Percentiles rank a stretch among this genome's conserved stretches.
Conservation (phyloP, 192 early-diverging fungal species). For the Mortierella hygrophila region DNA sequence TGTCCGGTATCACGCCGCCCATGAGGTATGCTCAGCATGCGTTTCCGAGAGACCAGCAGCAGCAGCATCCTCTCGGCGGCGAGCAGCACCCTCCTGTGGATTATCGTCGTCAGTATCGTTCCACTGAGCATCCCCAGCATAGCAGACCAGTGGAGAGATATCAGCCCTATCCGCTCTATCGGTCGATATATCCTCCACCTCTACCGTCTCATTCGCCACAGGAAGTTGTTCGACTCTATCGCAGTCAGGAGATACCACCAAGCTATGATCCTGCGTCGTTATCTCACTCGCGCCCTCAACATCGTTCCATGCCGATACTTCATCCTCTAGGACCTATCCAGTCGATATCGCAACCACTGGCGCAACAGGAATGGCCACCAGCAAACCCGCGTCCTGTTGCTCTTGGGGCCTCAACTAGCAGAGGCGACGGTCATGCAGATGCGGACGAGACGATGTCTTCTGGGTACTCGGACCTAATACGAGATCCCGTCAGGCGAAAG, state of each 20-base stretch:
- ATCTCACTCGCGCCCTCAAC: neutral
- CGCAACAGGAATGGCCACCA: neutral
- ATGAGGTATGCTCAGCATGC: neutral
- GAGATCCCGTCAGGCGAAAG: conserved; percentile 25
- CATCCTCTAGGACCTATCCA: neutral
- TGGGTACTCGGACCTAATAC: conserved; percentile 9
- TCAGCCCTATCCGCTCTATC: neutral
- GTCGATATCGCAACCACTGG: neutral
- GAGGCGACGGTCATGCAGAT: neutral
- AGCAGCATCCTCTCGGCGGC: neutral
- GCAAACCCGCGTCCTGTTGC: neutral
- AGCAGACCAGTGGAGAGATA: neutral
- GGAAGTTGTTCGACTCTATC: neutral
- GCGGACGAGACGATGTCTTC: neutral
- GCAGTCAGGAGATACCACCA: neutral
- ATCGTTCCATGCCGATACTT: neutral
- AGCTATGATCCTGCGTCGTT: neutral
- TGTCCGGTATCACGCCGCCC: neutral
- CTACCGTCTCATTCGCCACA: neutral
- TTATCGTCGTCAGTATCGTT: neutral
- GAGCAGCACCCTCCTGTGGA: neutral
- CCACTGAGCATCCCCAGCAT: neutral
- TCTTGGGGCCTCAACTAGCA: neutral
- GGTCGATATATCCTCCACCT: neutral
- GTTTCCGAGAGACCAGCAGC: conserved; percentile 8